phyloP scores from a whole-genome alignment of 148 eudicot genomes.

The Talinum fruticosum region DNA sequence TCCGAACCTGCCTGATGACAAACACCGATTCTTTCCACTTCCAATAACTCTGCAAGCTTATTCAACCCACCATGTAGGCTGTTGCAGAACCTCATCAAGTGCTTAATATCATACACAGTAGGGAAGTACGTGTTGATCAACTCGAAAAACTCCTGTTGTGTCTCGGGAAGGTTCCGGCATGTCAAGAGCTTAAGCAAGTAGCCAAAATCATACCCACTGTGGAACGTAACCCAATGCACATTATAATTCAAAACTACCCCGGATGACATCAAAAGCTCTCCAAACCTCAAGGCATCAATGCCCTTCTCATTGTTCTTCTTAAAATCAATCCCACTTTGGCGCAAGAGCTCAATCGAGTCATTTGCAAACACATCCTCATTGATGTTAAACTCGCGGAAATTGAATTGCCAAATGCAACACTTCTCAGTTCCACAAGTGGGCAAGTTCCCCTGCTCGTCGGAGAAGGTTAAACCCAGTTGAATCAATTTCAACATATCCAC shows the following conservation, averaged over 20 bases:
- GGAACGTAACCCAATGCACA: slow-evolving; percentile 56
- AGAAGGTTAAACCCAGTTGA: slow-evolving; percentile 48
- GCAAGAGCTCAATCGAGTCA: slow-evolving; percentile 49
- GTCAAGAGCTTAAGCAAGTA: slow-evolving; percentile 56
- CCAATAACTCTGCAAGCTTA: slow-evolving; percentile 42
- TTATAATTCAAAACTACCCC: slow-evolving; percentile 46
- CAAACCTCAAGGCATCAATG: slow-evolving; percentile 43
- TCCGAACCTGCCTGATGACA: slow-evolving; percentile 52
- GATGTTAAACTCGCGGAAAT: slow-evolving; percentile 49
- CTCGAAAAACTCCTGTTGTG: slow-evolving; percentile 41
- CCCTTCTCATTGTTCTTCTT: slow-evolving; percentile 43
- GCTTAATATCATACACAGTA: slow-evolving; percentile 42
- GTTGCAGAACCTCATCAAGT: slow-evolving; percentile 43
- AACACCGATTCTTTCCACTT: slow-evolving; percentile 42
- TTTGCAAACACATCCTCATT: slow-evolving; percentile 45
- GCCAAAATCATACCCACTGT: slow-evolving; percentile 57
- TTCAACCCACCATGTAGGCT: slow-evolving; percentile 48
- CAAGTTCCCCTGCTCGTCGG: slow-evolving; percentile 41
- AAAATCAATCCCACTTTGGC: slow-evolving; percentile 49
- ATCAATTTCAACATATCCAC: slow-evolving; percentile 54
- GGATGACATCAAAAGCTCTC: slow-evolving; percentile 54
- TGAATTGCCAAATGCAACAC: slow-evolving; percentile 56
- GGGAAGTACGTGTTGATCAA: slow-evolving; percentile 40
- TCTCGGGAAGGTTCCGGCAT: slow-evolving; percentile 41
- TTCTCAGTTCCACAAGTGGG: slow-evolving; percentile 51